Percentiles rank a stretch among this genome's conserved stretches.
phyloP scores from a whole-genome alignment of 2,329 filamentous ascomycete genomes.

The Exophiala bonariae region DNA sequence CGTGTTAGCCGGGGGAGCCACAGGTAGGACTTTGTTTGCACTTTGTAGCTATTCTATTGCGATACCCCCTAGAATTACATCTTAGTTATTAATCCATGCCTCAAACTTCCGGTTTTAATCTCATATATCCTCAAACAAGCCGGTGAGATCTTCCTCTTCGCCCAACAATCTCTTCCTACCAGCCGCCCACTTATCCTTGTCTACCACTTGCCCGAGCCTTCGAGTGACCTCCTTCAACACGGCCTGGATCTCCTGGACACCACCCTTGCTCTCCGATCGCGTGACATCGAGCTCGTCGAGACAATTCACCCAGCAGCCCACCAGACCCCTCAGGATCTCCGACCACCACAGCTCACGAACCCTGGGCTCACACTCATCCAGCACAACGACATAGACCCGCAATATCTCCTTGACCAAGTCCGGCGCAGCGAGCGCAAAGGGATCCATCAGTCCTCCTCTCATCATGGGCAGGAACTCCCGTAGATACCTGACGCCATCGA shows the following conservation, averaged over 20 bases:
- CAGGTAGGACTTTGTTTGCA: slow-evolving; percentile 3
- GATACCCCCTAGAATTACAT: slow-evolving; percentile 27
- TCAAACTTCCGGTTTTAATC: slow-evolving; percentile 11
- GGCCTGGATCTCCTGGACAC: slow-evolving; percentile 28
- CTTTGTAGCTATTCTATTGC: slow-evolving; percentile 5
- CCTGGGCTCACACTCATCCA: slow-evolving; percentile 70
- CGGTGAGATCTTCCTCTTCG: slow-evolving; percentile 36
- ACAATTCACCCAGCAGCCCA: slow-evolving; percentile 63
- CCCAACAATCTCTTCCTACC: slow-evolving; percentile 31
- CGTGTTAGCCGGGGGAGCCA: too few species aligned
- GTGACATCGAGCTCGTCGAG: slow-evolving; percentile 35
- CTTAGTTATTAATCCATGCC: slow-evolving; percentile 30
- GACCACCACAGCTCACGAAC: slow-evolving; percentile 58
- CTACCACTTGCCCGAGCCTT: slow-evolving; percentile 26
- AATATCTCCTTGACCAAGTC: slow-evolving; percentile 56
- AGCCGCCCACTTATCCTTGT: slow-evolving; percentile 24
- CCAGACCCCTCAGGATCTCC: slow-evolving; percentile 63
- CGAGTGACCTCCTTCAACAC: slow-evolving; percentile 32
- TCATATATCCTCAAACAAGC: slow-evolving; percentile 33
- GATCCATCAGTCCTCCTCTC: slow-evolving; percentile 64
- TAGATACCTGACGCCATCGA: slow-evolving; percentile 41
- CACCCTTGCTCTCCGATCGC: slow-evolving; percentile 5
- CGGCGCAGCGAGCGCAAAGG: slow-evolving; percentile 61
- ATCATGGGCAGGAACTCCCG: slow-evolving; percentile 69
- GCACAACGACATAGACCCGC: slow-evolving; percentile 55